Evolutionary conservation across 169 alveolate genomes (phyloP).

Genomic region (Cryptosporidium baileyi): DNA sequence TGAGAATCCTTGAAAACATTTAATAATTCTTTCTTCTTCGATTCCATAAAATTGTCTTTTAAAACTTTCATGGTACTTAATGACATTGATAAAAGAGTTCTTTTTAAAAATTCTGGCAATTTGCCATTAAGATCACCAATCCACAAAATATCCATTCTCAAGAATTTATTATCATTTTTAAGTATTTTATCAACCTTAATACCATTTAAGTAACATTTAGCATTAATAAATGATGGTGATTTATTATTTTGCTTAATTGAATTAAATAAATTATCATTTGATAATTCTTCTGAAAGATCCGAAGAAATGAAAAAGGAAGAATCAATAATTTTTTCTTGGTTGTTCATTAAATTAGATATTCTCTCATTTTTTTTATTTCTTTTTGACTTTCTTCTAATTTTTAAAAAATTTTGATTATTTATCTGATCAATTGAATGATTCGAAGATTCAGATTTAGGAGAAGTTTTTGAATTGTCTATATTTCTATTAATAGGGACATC

Average conservation of each 20-base stretch:
- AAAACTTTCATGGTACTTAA: constrained; percentile 55
- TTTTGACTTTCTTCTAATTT: background rate
- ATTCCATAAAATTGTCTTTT: constrained; percentile 35
- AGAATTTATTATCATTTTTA: background rate
- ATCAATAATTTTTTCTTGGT: background rate
- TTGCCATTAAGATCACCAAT: constrained; percentile 66
- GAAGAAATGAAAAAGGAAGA: constrained; percentile 53
- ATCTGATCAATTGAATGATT: no score
- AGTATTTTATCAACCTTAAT: constrained; percentile 14
- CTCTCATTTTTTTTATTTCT: background rate
- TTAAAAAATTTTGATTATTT: no score
- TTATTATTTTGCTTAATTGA: constrained; percentile 2
- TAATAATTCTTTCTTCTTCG: constrained; percentile 30
- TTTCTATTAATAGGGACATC: no score
- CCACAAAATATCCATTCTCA: constrained; percentile 57
- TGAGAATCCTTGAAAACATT: background rate
- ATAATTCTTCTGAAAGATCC: constrained; percentile 5
- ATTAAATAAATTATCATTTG: constrained; percentile 4
- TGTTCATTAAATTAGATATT: background rate
- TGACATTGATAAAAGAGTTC: constrained; percentile 18
- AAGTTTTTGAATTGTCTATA: background rate
- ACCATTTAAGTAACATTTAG: constrained; percentile 55
- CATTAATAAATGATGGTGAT: constrained; percentile 12
- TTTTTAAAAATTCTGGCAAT: constrained; percentile 53
- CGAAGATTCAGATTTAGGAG: background rate